Percentiles rank a stretch among this genome's conserved stretches.
Evolutionary conservation across 371 early-diverging fungal genomes (phyloP).

Genomic region (Mucor saturninus): DNA sequence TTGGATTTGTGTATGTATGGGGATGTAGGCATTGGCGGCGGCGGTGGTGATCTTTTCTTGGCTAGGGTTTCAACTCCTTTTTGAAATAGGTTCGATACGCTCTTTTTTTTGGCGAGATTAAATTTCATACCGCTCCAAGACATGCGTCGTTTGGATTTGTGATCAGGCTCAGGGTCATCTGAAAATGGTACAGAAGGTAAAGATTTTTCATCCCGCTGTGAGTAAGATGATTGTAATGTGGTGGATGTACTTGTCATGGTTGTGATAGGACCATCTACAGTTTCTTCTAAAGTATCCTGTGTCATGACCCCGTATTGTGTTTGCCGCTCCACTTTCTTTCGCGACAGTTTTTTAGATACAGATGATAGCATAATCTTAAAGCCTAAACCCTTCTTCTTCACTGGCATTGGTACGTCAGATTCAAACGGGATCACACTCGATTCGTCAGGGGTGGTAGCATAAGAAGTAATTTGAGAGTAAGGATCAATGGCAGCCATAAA

Average conservation of each 20-base stretch:
- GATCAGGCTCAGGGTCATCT: constrained; percentile 14
- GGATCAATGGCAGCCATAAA: constrained; percentile 45
- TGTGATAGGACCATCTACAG: constrained; percentile 23
- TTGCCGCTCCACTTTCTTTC: constrained; percentile 45
- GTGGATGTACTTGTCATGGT: constrained; percentile 39
- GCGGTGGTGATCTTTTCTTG: constrained; percentile 12
- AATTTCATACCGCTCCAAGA: constrained; percentile 35
- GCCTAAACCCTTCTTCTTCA: not conserved
- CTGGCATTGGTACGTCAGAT: not conserved
- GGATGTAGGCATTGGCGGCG: constrained; percentile 4
- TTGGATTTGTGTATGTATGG: constrained; percentile 30
- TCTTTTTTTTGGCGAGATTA: constrained; percentile 22
- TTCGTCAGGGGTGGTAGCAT: not conserved
- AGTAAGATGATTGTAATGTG: constrained; percentile 17
- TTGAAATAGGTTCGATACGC: constrained; percentile 31
- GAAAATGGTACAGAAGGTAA: not conserved
- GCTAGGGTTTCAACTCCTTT: constrained; percentile 20
- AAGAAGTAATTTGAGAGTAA: not conserved
- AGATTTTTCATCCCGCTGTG: not conserved
- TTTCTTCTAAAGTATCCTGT: constrained; percentile 11
- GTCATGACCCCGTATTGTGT: constrained; percentile 27
- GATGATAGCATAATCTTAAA: constrained; percentile 56
- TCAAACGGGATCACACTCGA: no score
- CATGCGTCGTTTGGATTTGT: constrained; percentile 19
- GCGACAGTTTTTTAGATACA: constrained; percentile 54